Base-by-base conservation (phyloP, 306 rosid species). In the Boehmeria nivea region DNA sequence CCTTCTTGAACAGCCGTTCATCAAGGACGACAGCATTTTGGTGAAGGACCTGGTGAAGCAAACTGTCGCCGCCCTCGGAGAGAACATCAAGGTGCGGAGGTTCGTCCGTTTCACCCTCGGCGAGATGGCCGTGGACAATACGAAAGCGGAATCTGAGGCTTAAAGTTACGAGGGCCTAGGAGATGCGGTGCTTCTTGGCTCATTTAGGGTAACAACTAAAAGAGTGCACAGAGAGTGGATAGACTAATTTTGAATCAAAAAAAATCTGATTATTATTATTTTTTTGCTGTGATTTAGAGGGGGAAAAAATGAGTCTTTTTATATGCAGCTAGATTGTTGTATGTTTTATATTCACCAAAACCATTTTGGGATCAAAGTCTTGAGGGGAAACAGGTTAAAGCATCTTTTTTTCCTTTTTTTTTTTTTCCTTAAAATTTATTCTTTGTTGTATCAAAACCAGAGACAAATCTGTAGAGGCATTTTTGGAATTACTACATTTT, bases 41-140 rank as follows among this genome's bases (percentile, higher is more conserved):
- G 85, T 93, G 72, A 93, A 87, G 83, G 99, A 93, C 69, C 78
- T 93, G 66, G 94, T 93, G 15, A 93, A 83, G 76, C 95, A 83
- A 79, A 93, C 84, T n/a, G 85, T 93, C n/a, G 99, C 96, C 37
- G 80, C 96, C 16, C 82, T 93, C n/a, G 99, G 99, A 25, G 96
- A 93, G 76, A 93, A 93, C 74, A 88, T 93, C 44, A 87, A 85
- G 68, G 94, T 93, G 15, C 69, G 99, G 26, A 83, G 99, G 61
- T 87, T 93, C 58, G 76, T 81, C 53, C 70, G 89, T 37, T 93
- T 87, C 78, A 93, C 95, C 3, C 85, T 88, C 0, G 99, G 99
- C 43, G 95, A 87, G 65, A 69, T 78, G n/a, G n/a, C n/a, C n/a
- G n/a, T n/a, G n/a, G n/a, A n/a, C 39, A 65, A 61, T 24, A 79